Conservation (phyloP, 2,329 filamentous ascomycete species). For the Biscogniauxia marginata region DNA sequence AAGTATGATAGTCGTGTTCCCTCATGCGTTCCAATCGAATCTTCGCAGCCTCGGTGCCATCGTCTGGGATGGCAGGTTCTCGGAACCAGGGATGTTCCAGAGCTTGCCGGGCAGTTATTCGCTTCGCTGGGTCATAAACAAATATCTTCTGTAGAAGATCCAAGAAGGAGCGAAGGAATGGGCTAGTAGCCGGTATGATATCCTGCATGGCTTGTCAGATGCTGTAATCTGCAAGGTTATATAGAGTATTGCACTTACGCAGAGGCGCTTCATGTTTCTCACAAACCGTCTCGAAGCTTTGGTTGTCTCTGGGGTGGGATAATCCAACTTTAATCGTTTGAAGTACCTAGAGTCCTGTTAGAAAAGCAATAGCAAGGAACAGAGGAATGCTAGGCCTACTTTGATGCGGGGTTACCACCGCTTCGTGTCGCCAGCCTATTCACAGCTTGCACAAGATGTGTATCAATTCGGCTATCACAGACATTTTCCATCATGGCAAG, state of each 20-base stretch:
- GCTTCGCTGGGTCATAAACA: conserved; percentile 63
- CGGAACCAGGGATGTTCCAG: conserved; percentile 68
- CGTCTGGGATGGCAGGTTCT: conserved; percentile 60
- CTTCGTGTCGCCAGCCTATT: conserved; percentile 57
- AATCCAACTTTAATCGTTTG: conserved; percentile 64
- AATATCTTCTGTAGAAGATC: conserved; percentile 67
- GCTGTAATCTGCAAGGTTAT: neutral
- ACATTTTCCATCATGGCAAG: conserved; percentile 76
- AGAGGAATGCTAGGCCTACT: conserved; percentile 43
- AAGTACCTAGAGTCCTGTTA: conserved; percentile 55
- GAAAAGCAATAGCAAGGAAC: conserved; percentile 7
- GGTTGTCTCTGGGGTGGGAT: conserved; percentile 62
- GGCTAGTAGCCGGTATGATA: conserved; percentile 59
- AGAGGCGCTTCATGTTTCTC: conserved; percentile 68
- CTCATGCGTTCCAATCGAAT: conserved; percentile 56
- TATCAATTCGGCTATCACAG: conserved; percentile 58
- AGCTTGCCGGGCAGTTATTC: conserved; percentile 66
- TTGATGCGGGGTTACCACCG: conserved; percentile 60
- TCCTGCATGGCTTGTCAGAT: conserved; percentile 47
- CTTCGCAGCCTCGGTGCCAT: conserved; percentile 66
- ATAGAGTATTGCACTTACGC: conserved; percentile 46
- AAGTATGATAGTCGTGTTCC: conserved; percentile 37
- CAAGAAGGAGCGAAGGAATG: conserved; percentile 61
- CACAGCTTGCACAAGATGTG: conserved; percentile 55
- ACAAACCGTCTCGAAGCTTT: conserved; percentile 65